Conservation (phyloP, 176 grass and related monocot genomes). For the Aegilops tauschii region DNA sequence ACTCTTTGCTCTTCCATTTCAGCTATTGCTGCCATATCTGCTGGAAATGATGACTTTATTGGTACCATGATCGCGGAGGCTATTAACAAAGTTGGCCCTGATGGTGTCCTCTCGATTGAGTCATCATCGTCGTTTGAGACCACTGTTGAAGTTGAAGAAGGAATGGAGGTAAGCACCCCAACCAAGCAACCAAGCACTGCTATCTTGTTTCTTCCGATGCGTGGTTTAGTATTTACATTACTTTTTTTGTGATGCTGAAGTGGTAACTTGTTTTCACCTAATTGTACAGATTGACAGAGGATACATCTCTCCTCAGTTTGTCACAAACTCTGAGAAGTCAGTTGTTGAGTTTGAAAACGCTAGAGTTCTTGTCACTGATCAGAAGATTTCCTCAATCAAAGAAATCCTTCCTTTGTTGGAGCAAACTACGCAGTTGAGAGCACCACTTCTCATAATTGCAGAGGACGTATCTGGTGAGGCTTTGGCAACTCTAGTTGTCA, state of each 20-base stretch:
- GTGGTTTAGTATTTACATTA: background rate
- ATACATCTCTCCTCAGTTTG: conserved; percentile 90
- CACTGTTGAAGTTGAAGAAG: conserved; percentile 92
- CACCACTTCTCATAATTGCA: conserved; percentile 84
- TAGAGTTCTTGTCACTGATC: conserved; percentile 84
- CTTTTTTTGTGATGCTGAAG: background rate
- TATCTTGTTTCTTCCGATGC: background rate
- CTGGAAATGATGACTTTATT: conserved; percentile 87
- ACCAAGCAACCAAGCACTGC: background rate
- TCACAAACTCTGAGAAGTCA: conserved; percentile 88
- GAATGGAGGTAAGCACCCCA: conserved; percentile 69
- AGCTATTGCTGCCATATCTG: conserved; percentile 81
- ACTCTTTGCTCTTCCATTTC: conserved; percentile 10
- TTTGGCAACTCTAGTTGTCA: conserved; percentile 88
- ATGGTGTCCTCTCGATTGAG: conserved; percentile 90
- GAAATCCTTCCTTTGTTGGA: conserved; percentile 87
- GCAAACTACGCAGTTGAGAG: conserved; percentile 79
- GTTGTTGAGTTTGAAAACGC: conserved; percentile 92
- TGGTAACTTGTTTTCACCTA: background rate
- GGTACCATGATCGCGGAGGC: conserved; percentile 89
- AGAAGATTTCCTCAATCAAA: conserved; percentile 93
- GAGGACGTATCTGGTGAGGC: conserved; percentile 89
- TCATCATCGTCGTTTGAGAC: conserved; percentile 94
- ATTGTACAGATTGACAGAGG: conserved; percentile 77
- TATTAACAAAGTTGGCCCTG: conserved; percentile 89